These are phyloP conservation scores for Carpinus viminea DNA, from an alignment of 306 rosid genomes.

Conservation along the genomic window DNA sequence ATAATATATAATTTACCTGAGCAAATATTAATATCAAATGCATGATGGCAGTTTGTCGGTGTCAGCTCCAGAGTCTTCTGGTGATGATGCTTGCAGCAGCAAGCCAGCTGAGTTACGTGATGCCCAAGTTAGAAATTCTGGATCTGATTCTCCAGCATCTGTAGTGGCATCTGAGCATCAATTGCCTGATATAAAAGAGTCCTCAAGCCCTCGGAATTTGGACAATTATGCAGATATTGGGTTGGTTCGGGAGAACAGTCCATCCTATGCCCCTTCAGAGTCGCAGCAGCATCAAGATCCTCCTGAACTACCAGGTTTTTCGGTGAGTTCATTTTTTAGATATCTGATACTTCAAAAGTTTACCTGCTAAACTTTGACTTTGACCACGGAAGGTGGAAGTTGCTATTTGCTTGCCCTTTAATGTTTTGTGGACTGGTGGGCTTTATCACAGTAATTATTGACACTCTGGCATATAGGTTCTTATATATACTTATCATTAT, in stretches of 20 bases:
- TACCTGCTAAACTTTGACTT: not conserved
- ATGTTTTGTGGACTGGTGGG: not conserved
- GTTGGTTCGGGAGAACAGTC: conserved; percentile 63
- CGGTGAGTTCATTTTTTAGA: conserved; percentile 53
- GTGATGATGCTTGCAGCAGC: conserved; percentile 61
- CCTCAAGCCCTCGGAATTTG: conserved; percentile 62
- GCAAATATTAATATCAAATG: conserved; percentile 19
- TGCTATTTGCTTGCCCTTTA: not conserved
- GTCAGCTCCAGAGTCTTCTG: conserved; percentile 53
- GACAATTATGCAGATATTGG: conserved; percentile 70
- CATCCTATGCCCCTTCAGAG: conserved; percentile 64
- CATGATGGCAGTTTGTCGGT: conserved; percentile 58
- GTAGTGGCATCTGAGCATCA: conserved; percentile 61
- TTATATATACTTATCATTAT: conserved; percentile 15
- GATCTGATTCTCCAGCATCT: conserved; percentile 63
- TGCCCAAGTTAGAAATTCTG: conserved; percentile 53
- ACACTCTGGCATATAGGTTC: not conserved
- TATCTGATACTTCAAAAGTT: not conserved
- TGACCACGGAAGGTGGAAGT: not conserved
- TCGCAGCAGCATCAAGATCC: conserved; percentile 68
- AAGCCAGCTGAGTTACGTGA: conserved; percentile 58
- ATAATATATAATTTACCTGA: conserved; percentile 3
- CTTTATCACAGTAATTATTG: not conserved
- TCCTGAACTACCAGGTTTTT: conserved; percentile 77
- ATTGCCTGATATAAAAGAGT: conserved; percentile 60